These are phyloP conservation scores for Trichophaea hybrida DNA, from an alignment of 2,329 filamentous ascomycete species.

Conservation along the genomic window DNA sequence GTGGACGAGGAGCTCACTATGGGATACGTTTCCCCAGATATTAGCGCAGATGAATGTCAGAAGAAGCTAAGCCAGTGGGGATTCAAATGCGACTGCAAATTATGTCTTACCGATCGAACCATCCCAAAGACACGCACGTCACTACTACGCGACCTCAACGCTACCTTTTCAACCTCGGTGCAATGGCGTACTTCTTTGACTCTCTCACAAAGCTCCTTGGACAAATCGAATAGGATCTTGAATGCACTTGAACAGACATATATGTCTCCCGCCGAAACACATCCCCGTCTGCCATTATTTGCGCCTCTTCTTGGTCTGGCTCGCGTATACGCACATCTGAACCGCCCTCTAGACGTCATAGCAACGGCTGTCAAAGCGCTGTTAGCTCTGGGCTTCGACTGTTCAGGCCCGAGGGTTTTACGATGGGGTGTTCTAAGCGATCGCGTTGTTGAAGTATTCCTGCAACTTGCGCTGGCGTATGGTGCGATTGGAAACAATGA, in stretches of 20 bases:
- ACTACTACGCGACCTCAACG: too few species aligned
- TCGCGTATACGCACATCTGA: too few species aligned
- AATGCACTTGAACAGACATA: too few species aligned
- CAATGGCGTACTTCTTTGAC: too few species aligned
- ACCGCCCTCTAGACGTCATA: background rate
- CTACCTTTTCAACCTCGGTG: too few species aligned
- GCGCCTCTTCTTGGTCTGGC: too few species aligned
- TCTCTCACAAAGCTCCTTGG: too few species aligned
- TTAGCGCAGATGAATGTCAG: conserved; percentile 27
- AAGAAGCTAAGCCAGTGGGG: conserved; percentile 31
- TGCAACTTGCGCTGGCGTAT: background rate
- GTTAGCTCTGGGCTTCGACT: background rate
- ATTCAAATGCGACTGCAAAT: conserved; percentile 34
- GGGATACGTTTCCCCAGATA: conserved; percentile 29
- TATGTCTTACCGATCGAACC: conserved; percentile 30
- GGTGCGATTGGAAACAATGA: background rate
- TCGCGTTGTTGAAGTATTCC: background rate
- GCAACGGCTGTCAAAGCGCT: background rate
- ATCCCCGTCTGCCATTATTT: too few species aligned
- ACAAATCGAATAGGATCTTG: too few species aligned
- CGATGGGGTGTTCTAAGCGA: too few species aligned
- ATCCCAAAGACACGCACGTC: conserved; percentile 10
- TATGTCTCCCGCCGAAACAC: too few species aligned
- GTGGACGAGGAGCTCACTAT: conserved; percentile 36
- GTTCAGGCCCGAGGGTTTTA: background rate